Evolutionary conservation across 202 grass and related monocot genomes (phyloP).

Genomic region (Bolboschoenoplectus hybrid): DNA sequence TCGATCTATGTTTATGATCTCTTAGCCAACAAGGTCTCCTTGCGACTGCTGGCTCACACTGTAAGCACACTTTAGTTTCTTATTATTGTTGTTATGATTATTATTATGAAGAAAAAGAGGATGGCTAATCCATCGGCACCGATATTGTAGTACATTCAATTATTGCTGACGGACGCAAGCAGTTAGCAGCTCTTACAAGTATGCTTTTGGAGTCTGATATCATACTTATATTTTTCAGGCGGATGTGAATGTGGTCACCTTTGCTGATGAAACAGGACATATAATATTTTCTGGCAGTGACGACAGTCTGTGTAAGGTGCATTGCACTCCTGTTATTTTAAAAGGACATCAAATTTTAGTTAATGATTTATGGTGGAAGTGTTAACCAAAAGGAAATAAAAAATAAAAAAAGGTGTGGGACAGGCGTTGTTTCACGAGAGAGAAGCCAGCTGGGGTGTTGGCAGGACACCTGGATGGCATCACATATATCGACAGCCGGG

Average conservation of each 20-base stretch:
- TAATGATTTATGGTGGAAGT: background rate
- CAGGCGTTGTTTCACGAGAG: constrained; percentile 65
- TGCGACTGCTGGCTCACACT: constrained; percentile 58
- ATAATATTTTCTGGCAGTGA: constrained; percentile 92
- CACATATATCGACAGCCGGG: constrained; percentile 92
- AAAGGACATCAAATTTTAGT: constrained; percentile 24
- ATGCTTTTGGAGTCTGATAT: constrained; percentile 29
- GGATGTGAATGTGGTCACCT: constrained; percentile 86
- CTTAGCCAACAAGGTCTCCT: constrained; percentile 73
- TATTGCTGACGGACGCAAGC: constrained; percentile 1
- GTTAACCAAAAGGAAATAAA: background rate
- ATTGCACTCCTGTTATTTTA: constrained; percentile 29
- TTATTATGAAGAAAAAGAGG: background rate
- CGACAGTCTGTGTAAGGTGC: constrained; percentile 84
- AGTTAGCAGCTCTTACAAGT: background rate
- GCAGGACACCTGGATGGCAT: constrained; percentile 89
- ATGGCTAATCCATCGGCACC: background rate
- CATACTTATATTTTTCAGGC: constrained; percentile 46
- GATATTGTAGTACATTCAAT: background rate
- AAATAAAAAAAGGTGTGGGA: constrained; percentile 77
- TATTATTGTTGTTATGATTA: background rate
- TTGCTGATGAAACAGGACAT: constrained; percentile 86
- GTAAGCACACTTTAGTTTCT: constrained; percentile 46
- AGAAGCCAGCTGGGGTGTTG: constrained; percentile 69
- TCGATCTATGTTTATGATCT: constrained; percentile 96